Evolutionary conservation across 768 basidiomycete species (phyloP), one percentile per base, ranked within the genome.

Genomic region (Hortiboletus flavorubellus): DNA sequence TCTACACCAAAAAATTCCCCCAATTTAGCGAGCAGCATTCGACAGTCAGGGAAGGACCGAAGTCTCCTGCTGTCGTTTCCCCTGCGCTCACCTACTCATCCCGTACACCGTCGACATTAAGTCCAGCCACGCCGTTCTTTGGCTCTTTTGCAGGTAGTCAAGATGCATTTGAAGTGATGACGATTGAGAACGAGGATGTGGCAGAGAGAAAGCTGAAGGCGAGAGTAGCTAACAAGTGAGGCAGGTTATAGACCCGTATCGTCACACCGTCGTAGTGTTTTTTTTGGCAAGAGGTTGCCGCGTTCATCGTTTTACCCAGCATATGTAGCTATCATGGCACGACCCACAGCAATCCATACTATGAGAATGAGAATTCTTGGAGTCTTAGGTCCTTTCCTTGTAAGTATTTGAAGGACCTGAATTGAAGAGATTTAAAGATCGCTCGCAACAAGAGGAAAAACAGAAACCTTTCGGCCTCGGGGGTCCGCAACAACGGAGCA

Each of bases 61-160:
- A 58, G 38, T 83, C 83, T 12, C 82, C 85, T 2, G 74, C 79
- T 39, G 72, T 85, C 50, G 77, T 86, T 26, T 87, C 86, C 5
- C 86, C 86, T 10, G 80, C 86, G 8, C 75, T 88, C 55, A 87
- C 84, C 15, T 88, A 84, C 62, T 83, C 83, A n/a, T 83, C 78
- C 21, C 74, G 76, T 42, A 83, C 85, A 29, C 81, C 84, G 15
- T 81, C 83, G 38, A 86, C 83, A 30, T 75, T 87, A 51, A 87
- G 86, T 64, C 86, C 86, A 16, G 80, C 84, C 11, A 88, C 86
- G 11, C 86, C 86, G 11, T 88, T 86, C 72, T 84, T 87, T 69
- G 80, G 81, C 29, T 80, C 82, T 8, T 86, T 87, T 64, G 46
- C 46, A 18, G 52, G 66, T 21, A 55, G 59, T 31, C 63, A 68